Percentiles rank a stretch among this genome's conserved stretches.
These are phyloP conservation scores for Yamadazyma diddensiae DNA, from an alignment of 1,139 yeast species.

Conservation along the genomic window DNA sequence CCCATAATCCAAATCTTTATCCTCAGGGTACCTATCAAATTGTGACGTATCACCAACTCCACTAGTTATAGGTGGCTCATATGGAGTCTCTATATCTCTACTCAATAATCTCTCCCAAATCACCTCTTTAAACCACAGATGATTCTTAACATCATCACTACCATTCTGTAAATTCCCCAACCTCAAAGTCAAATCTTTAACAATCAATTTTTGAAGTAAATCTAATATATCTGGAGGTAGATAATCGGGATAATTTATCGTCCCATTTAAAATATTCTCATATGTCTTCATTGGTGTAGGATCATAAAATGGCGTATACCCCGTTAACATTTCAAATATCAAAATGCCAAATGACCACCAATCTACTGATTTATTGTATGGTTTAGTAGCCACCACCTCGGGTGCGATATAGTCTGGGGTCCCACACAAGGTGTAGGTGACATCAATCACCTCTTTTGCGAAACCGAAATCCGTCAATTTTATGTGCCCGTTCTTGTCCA, in stretches of 20 bases:
- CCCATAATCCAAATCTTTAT: conserved; percentile 53
- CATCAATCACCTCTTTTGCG: conserved; percentile 58
- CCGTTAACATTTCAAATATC: conserved; percentile 61
- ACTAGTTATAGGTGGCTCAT: conserved; percentile 60
- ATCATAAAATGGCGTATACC: conserved; percentile 61
- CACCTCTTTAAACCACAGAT: conserved; percentile 59
- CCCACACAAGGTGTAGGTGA: conserved; percentile 61
- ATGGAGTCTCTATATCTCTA: conserved; percentile 60
- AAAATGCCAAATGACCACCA: conserved; percentile 66
- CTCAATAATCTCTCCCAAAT: conserved; percentile 58
- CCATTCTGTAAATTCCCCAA: conserved; percentile 59
- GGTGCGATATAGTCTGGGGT: conserved; percentile 67
- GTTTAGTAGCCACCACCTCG: conserved; percentile 59
- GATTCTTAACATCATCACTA: conserved; percentile 54
- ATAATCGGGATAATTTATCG: conserved; percentile 48
- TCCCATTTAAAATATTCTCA: conserved; percentile 55
- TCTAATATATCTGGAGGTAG: conserved; percentile 52
- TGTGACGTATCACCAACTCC: conserved; percentile 66
- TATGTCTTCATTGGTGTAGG: conserved; percentile 62
- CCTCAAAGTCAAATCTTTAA: conserved; percentile 53
- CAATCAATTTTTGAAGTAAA: conserved; percentile 47
- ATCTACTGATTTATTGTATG: conserved; percentile 60
- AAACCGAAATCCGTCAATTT: conserved; percentile 62
- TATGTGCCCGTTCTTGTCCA: conserved; percentile 58
- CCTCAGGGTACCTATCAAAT: conserved; percentile 59